These are phyloP conservation scores for Cornus suecica DNA, from an alignment of 148 eudicot genomes.

Conservation along the genomic window DNA sequence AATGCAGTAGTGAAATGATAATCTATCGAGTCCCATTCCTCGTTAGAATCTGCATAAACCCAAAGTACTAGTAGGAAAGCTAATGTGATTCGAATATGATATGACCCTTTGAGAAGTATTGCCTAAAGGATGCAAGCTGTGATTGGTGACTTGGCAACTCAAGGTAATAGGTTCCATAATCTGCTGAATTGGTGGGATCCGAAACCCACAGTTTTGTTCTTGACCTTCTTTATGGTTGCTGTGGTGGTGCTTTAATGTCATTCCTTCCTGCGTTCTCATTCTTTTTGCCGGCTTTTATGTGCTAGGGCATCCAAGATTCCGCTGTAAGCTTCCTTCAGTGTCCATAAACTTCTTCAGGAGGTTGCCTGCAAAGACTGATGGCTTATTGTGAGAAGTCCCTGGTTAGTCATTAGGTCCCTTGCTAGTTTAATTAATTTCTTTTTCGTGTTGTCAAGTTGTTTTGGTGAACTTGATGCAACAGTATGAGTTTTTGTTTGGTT, in stretches of 20 bases:
- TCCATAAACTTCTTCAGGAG: conserved; percentile 36
- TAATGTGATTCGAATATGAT: conserved; percentile 26
- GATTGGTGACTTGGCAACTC: conserved; percentile 35
- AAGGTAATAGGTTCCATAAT: conserved; percentile 32
- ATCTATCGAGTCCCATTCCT: too few relatives aligned
- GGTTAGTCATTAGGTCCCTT: not conserved
- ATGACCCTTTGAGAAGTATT: conserved; percentile 29
- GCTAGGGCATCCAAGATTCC: conserved; percentile 36
- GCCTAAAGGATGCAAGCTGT: conserved; percentile 31
- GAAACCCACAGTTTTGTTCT: conserved; percentile 30
- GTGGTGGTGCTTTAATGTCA: conserved; percentile 20
- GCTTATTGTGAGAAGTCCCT: conserved; percentile 24
- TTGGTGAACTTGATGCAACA: not conserved
- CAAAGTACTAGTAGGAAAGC: conserved; percentile 23
- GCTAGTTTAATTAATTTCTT: not conserved
- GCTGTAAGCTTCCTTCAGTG: conserved; percentile 19
- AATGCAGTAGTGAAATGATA: too few relatives aligned
- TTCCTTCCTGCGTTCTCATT: conserved; percentile 16
- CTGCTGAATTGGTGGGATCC: conserved; percentile 41
- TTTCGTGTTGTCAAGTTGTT: too few relatives aligned
- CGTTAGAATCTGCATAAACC: too few relatives aligned
- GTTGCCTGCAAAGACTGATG: conserved; percentile 36
- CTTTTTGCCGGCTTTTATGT: conserved; percentile 17
- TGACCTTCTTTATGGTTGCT: conserved; percentile 25
- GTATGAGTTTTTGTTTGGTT: not conserved